Base-by-base conservation (phyloP, 225 moss, liverwort and hornwort genomes). In the Asterella californica region DNA sequence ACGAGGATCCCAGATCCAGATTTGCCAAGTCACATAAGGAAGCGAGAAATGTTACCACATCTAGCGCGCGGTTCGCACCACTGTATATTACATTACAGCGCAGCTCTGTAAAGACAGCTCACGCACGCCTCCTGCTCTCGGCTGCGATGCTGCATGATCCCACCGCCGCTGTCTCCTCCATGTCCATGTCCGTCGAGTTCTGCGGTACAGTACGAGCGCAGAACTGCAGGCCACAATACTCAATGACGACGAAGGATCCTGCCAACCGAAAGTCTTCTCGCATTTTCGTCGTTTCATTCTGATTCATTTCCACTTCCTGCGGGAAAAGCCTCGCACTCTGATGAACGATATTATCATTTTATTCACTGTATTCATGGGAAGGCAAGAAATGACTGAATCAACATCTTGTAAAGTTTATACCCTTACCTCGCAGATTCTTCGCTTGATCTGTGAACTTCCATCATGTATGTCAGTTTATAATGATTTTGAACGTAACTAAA, bases 41-140 rank as follows among this genome's bases (percentile, higher is more conserved):
- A 27, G 61, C 19, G n/a, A 10, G n/a, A 67, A 10, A 2, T 15
- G 6, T 67, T 36, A 67, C 67, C 33, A 15, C 32, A 33, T 67
- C 32, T 21, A 34, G 29, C 10, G 33, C 36, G 67, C 67, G 14
- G 19, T 36, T 67, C 33, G 14, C 67, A 15, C 65, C 18, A 61
- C 6, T 32, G 6, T 67, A 33, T 29, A 15, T 9, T 10, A 19
- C 12, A 67, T 29, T 29, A 29, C 67, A 7, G 34, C 67, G 67
- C 67, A 67, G 33, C 67, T 33, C 34, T 67, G 67, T 36, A 67
- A 36, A 67, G 67, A 67, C 67, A 67, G 67, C 67, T 67, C 67
- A 67, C 67, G 67, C 67, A 34, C 67, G 36, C 67, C 15, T 5
- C 15, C 67, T 34, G 33, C 67, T 6, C 12, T 42, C 42, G 42